Base-by-base conservation (phyloP, 129 eudicot species). In the Deinandra increscens region DNA sequence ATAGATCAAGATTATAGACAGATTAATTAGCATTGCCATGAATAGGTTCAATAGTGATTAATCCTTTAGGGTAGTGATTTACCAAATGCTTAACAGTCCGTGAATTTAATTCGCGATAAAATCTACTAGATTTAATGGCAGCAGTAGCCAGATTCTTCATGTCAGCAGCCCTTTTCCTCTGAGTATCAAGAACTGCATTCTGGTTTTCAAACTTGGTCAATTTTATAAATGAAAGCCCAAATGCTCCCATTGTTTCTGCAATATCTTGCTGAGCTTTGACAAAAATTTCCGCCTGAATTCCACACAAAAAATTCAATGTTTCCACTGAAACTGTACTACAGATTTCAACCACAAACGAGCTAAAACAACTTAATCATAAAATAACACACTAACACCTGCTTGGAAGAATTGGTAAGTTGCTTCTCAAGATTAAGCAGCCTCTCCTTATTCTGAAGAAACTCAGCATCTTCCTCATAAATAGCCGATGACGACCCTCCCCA, bases 211-310 rank as follows among this genome's bases (percentile, higher is more conserved):
- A 91, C 69, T 91, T 91, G 6, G 96, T 82, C 81, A 91, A 64
- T 73, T 88, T 91, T 18, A 91, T 81, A 66, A 83, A 88, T 36
- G 98, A 79, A 9, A 91, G 77, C 65, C 98, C 98, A 43, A 91
- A 71, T 38, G 87, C 96, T 43, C 98, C 98, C 89, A 87, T 85
- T 51, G 96, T 88, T 33, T 88, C 95, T 60, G 96, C 88, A 84
- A 86, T 71, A 60, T 88, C 94, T 78, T 86, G 91, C 68, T 91
- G 96, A 46, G 89, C 91, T 74, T 91, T 88, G 6, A 91, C 94
- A 68, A 88, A 80, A 55, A 85, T 33, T 77, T 91, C 96, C 0
- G 98, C 98, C 96, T 91, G 60, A 64, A 45, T 36, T 36, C 39
- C 39, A 36, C 39, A 36, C 6, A 36, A 36, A 36, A 36, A 36